A percentile compares a stretch with the other conserved stretches of the same genome.
Conservation (phyloP, 176 grass and related monocot genomes). For the Poa annua region DNA sequence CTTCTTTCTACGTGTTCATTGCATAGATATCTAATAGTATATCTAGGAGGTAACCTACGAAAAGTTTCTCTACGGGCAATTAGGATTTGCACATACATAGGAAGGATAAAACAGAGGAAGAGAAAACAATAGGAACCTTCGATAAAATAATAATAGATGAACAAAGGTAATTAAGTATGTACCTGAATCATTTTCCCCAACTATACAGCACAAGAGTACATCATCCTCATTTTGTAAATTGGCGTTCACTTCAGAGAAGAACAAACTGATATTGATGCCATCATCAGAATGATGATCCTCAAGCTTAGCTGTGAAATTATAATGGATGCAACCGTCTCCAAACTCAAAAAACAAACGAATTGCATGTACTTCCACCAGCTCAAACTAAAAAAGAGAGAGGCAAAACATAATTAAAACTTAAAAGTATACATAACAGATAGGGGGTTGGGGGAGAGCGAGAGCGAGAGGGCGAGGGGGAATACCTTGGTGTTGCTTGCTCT, state of each 20-base stretch:
- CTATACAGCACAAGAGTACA: conserved; percentile 19
- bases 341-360: conserved; percentile 31
- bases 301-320: conserved; percentile 34
- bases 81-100: no score
- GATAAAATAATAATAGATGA: not conserved
- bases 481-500: conserved; percentile 4
- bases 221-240: not conserved
- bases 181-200: conserved; percentile 32
- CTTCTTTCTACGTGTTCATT: not conserved
- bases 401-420: not conserved
- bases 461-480: no score
- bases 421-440: not conserved
- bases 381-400: not conserved
- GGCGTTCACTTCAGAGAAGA: conserved; percentile 33
- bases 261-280: not conserved
- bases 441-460: no score
- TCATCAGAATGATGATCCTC: not conserved
- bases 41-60: not conserved
- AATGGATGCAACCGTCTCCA: conserved; percentile 4
- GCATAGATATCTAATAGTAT: not conserved
- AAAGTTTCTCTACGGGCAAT: not conserved
- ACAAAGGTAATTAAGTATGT: not conserved
- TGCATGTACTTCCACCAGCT: conserved; percentile 14
- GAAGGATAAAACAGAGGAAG: no score
- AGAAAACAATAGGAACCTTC: no score